These are phyloP conservation scores for Immersiporthe knoxdaviesiana DNA, from an alignment of 2,329 filamentous ascomycete genomes.

Conservation along the genomic window DNA sequence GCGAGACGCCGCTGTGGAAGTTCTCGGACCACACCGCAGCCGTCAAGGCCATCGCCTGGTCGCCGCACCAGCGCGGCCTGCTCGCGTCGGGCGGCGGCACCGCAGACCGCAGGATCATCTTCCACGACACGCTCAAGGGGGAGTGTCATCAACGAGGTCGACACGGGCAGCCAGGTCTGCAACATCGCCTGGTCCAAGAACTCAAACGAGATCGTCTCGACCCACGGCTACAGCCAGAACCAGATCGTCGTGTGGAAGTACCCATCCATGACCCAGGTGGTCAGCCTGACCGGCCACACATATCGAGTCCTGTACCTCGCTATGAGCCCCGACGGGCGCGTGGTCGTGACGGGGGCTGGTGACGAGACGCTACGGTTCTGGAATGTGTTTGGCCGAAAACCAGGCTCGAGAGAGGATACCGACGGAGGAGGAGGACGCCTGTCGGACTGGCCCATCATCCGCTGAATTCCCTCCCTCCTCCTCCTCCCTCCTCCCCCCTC, in stretches of 20 bases:
- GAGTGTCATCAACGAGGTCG: constrained; percentile 79
- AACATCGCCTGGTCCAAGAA: constrained; percentile 98
- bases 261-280: constrained; percentile 95
- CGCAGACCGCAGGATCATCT: constrained; percentile 93
- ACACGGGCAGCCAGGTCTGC: constrained; percentile 98
- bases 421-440: constrained; percentile 63
- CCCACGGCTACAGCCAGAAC: constrained; percentile 96
- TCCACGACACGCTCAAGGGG: constrained; percentile 95
- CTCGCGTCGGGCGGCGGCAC: constrained; percentile 96
- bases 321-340: constrained; percentile 94
- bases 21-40: constrained; percentile 95
- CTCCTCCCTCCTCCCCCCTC: background rate
- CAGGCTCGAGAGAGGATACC: constrained; percentile 71
- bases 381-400: constrained; percentile 89
- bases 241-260: constrained; percentile 99
- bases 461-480: constrained; percentile 44
- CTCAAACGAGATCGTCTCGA: constrained; percentile 95
- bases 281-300: constrained; percentile 92
- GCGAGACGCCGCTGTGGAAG: constrained; percentile 89
- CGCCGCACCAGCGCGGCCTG: constrained; percentile 89
- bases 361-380: constrained; percentile 97
- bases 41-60: constrained; percentile 98
- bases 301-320: constrained; percentile 95
- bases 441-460: constrained; percentile 82
- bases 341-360: constrained; percentile 92